phyloP scores from a whole-genome alignment of 148 eudicot genomes.

The Talinum fruticosum region DNA sequence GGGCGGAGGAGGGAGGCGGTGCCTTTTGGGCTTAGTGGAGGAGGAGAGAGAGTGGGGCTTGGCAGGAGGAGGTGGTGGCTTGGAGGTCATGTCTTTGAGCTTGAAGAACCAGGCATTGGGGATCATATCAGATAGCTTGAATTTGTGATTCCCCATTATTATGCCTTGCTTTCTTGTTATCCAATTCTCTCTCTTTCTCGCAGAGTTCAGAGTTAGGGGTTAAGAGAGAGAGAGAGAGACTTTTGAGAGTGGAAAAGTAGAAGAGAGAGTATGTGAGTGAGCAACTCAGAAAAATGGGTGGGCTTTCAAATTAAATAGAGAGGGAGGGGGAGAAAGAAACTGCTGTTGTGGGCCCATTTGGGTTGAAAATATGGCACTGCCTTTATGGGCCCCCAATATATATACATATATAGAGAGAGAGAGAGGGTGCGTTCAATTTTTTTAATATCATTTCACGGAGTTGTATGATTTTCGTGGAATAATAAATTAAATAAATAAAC shows the following conservation, averaged over 20 bases:
- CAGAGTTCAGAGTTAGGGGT: background rate
- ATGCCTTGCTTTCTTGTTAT: background rate
- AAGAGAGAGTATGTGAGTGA: background rate
- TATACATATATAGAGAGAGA: too few species aligned
- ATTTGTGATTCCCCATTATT: slow-evolving; percentile 42
- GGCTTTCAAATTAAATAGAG: slow-evolving; percentile 33
- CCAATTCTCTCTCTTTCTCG: background rate
- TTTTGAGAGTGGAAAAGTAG: background rate
- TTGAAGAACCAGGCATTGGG: slow-evolving; percentile 61
- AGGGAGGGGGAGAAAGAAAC: slow-evolving; percentile 19
- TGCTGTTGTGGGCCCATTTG: slow-evolving; percentile 15
- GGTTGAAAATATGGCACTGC: slow-evolving; percentile 32
- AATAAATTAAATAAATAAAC: background rate
- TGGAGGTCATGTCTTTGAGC: slow-evolving; percentile 39
- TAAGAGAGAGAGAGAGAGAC: background rate
- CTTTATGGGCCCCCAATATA: background rate
- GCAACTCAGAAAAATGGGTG: slow-evolving; percentile 12
- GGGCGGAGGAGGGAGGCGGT: slow-evolving; percentile 2
- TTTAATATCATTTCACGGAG: too few species aligned
- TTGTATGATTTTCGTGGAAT: slow-evolving; percentile 24
- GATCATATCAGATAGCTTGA: slow-evolving; percentile 48
- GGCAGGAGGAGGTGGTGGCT: background rate
- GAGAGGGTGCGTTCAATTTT: too few species aligned
- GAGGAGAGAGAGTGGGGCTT: background rate
- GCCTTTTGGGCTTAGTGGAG: slow-evolving; percentile 12